These are phyloP conservation scores for Lathyrus oleraceus DNA, from an alignment of 306 rosid genomes.

Conservation along the genomic window DNA sequence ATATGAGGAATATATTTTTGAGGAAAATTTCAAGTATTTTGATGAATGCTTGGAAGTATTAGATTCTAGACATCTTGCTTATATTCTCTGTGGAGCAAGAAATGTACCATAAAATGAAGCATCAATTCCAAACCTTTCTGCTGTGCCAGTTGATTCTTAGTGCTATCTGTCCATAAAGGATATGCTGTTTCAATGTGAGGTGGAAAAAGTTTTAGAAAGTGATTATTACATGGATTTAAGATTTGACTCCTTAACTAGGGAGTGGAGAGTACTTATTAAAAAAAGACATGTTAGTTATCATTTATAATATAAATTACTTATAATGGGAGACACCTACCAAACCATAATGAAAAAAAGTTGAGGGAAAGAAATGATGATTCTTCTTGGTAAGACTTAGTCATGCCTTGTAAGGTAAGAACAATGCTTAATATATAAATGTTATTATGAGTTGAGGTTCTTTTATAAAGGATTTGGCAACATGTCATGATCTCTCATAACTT, in stretches of 20 bases:
- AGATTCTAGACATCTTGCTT: slow-evolving; percentile 28
- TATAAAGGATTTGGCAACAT: slow-evolving; percentile 55
- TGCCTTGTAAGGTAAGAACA: slow-evolving; percentile 48
- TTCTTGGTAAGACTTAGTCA: slow-evolving; percentile 40
- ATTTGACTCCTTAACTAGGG: slow-evolving; percentile 10
- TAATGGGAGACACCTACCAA: slow-evolving; percentile 34
- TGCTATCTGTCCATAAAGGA: slow-evolving; percentile 23
- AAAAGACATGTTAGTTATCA: slow-evolving; percentile 15
- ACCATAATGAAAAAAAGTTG: slow-evolving; percentile 11
- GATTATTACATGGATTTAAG: slow-evolving; percentile 1
- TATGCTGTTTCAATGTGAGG: background rate
- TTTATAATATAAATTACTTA: slow-evolving; percentile 24
- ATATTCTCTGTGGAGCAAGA: slow-evolving; percentile 23
- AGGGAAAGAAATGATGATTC: slow-evolving; percentile 34
- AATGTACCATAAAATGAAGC: slow-evolving; percentile 22
- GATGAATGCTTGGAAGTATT: slow-evolving; percentile 6
- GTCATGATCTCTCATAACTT: slow-evolving; percentile 69
- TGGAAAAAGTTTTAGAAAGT: slow-evolving; percentile 22
- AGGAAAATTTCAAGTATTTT: slow-evolving; percentile 23
- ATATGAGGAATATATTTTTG: background rate
- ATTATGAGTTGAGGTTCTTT: slow-evolving; percentile 32
- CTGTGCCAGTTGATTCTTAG: slow-evolving; percentile 17
- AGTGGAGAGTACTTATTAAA: background rate
- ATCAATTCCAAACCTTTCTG: slow-evolving; percentile 18
- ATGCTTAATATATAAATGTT: slow-evolving; percentile 38